These are phyloP conservation scores for Uronychia binucleata DNA, from an alignment of 73 alveolate genomes.

Conservation along the genomic window DNA sequence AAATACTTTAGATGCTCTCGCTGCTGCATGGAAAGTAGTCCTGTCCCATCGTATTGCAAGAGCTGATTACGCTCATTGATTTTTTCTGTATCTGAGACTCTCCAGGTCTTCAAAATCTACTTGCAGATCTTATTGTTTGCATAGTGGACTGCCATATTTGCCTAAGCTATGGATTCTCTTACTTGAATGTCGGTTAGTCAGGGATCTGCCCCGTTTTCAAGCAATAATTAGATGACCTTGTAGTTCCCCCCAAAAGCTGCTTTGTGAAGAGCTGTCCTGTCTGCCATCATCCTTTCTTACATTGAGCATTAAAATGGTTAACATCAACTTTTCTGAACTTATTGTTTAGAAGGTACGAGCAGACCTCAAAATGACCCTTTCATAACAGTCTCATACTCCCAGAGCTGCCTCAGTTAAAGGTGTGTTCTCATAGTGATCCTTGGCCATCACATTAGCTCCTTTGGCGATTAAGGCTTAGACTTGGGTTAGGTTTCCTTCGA, in stretches of 20 bases:
- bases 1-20: neutral
- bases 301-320: slow-evolving; percentile 3
- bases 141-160: neutral
- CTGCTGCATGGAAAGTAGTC: neutral
- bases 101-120: slow-evolving; percentile 5
- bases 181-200: slow-evolving; percentile 7
- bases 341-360: neutral
- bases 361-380: slow-evolving; percentile 14
- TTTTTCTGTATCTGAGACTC: slow-evolving; percentile 4
- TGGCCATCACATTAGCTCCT: slow-evolving; percentile 13
- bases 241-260: slow-evolving; percentile 33
- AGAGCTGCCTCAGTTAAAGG: slow-evolving; percentile 31
- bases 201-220: slow-evolving; percentile 30
- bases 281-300: neutral
- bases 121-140: neutral
- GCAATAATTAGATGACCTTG: neutral
- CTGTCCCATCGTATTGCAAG: neutral
- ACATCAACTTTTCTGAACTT: neutral
- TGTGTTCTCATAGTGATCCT: slow-evolving; percentile 14
- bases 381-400: neutral
- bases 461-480: neutral
- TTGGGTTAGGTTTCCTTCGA: slow-evolving; percentile 2
- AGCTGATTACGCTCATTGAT: neutral
- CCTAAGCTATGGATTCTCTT: neutral
- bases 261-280: slow-evolving; percentile 46